Base-by-base conservation (phyloP, 345 rosid genomes). In the Laguncularia racemosa region DNA sequence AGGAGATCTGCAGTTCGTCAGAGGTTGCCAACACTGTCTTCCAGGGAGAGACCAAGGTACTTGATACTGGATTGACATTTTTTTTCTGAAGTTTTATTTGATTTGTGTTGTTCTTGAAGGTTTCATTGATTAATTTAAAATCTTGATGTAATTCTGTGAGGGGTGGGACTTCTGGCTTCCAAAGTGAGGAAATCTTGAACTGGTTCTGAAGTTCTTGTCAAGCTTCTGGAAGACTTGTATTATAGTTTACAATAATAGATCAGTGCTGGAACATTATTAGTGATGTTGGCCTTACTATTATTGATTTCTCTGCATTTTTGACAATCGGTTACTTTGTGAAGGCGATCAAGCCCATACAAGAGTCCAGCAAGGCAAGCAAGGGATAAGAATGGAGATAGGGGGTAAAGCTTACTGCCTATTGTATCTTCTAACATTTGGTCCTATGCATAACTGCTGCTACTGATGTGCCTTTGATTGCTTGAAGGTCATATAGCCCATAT, bases 1-100 rank as follows among this genome's bases (percentile, higher is more conserved):
- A 70, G 62, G 72, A 75, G 75, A 55, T 74, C 73, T 38, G 53
- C 65, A 40, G 82, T 64, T 11, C 46, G 18, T 57, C 67, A 60
- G 63, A 70, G 81, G 57, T 73, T 83, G 19, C 76, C 85, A 16
- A 58, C 48, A 14, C 78, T 58, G 44, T 75, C 76, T 70, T 73
- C 70, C 38, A 65, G 64, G 67, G 88, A 62, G 71, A 76, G 70
- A 73, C 59, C 60, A 38, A 73, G 86, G 97, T 91, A 73, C 9
- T 1, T 33, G 9, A 4, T 33, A 6, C 1, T 33, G 0, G 40
- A 33, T 33, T 0, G 10, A 33, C 11, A 33, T 33, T 33, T 2
- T 33, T 33, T 33, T 6, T 56, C 57, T 20, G 47, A 7, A 26
- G 43, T 53, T 52, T 17, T 19, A 19, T 23, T 20, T 43, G 38